These are phyloP conservation scores for Pseudogymnoascus verrucosus DNA, from an alignment of 2,329 filamentous ascomycete species.

Conservation along the genomic window DNA sequence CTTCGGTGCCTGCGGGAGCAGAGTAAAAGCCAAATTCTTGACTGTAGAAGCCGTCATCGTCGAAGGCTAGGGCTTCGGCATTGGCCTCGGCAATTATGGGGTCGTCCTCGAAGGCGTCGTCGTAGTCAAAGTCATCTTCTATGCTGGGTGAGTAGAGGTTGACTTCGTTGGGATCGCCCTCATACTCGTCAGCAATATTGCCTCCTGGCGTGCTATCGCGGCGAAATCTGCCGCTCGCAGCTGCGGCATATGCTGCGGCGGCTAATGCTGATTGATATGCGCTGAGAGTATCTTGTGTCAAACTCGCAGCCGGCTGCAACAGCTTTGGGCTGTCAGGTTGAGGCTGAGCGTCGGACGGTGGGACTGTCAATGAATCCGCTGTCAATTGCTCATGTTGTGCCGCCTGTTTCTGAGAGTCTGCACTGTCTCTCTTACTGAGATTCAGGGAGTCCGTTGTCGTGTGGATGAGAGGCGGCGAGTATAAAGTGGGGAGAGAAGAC, in stretches of 20 bases:
- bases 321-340: slow-evolving; percentile 7
- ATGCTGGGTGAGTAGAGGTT: slow-evolving; percentile 6
- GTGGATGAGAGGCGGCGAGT: slow-evolving; percentile 21
- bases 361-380: neutral
- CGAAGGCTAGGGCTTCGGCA: slow-evolving; percentile 83
- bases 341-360: neutral
- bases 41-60: slow-evolving; percentile 90
- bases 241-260: slow-evolving; percentile 70
- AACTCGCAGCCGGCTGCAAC: slow-evolving; percentile 8
- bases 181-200: slow-evolving; percentile 18
- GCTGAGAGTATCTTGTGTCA: slow-evolving; percentile 51
- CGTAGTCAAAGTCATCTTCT: slow-evolving; percentile 36
- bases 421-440: slow-evolving; percentile 4
- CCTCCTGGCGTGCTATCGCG: slow-evolving; percentile 35
- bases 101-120: slow-evolving; percentile 70
- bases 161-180: slow-evolving; percentile 17
- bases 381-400: neutral
- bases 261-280: slow-evolving; percentile 80
- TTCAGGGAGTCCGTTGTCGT: slow-evolving; percentile 15
- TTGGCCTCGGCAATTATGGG: slow-evolving; percentile 92
- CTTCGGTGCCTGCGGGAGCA: slow-evolving; percentile 35
- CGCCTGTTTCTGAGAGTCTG: slow-evolving; percentile 1
- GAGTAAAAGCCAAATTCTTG: slow-evolving; percentile 97
- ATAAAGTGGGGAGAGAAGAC: slow-evolving; percentile 23
- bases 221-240: slow-evolving; percentile 66